A percentile compares a stretch with the other conserved stretches of the same genome.
Conservation (phyloP, 1,139 yeast genomes). For the Candida glucosophila region DNA sequence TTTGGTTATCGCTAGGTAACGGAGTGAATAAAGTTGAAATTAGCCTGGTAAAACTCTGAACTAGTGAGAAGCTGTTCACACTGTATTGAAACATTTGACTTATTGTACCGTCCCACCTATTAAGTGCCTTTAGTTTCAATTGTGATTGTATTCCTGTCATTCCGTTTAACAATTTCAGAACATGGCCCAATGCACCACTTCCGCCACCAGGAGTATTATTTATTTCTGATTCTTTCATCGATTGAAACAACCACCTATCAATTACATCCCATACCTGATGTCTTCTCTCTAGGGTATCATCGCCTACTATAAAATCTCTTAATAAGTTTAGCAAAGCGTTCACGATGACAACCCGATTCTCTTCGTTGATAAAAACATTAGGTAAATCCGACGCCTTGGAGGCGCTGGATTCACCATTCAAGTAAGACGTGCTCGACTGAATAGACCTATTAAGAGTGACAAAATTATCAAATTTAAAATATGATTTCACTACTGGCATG, state of each 20-base stretch:
- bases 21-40: constrained; percentile 28
- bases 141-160: constrained; percentile 1
- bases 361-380: constrained; percentile 22
- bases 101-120: constrained; percentile 21
- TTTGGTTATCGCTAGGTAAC: constrained; percentile 12
- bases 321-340: constrained; percentile 34
- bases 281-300: constrained; percentile 24
- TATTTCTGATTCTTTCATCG: constrained; percentile 10
- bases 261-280: constrained; percentile 58
- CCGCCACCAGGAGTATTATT: background rate
- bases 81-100: constrained; percentile 25
- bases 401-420: constrained; percentile 1
- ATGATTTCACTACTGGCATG: constrained; percentile 26
- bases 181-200: constrained; percentile 3
- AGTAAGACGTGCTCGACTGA: constrained; percentile 9
- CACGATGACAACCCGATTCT: constrained; percentile 25
- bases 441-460: constrained; percentile 7
- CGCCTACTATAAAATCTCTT: constrained; percentile 39
- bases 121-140: constrained; percentile 3
- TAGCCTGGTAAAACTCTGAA: constrained; percentile 54
- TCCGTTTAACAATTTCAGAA: background rate
- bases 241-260: constrained; percentile 66
- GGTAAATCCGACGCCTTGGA: constrained; percentile 7
- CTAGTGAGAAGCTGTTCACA: constrained; percentile 40
- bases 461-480: constrained; percentile 34